Base-by-base conservation (phyloP, 208 protist species). In the Leishmania braziliensis region DNA sequence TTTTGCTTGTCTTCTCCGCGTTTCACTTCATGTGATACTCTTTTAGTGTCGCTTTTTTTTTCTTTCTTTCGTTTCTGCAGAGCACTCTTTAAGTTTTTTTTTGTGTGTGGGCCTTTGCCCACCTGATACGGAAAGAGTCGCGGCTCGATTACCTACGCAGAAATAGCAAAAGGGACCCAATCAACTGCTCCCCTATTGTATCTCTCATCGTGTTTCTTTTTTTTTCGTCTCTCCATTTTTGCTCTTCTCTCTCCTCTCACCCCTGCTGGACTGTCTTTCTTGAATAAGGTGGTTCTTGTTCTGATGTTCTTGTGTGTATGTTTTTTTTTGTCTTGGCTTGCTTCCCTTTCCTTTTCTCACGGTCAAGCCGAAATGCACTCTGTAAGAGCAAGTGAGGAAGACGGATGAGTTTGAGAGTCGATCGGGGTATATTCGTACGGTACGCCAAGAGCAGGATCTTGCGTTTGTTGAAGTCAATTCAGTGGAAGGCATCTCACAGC, bases 191-290 rank as follows among this genome's bases (percentile, higher is more conserved):
- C 36, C 36, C 36, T 39, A 2, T 39, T 39, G 36, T 39, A 39
- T 39, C 1, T 39, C 1, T 39, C 36, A 39, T 39, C 36, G 36
- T 39, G 36, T 39, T 39, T 39, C 36, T 39, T 39, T 39, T 39
- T 39, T 39, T 39, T 39, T 39, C 36, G 36, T 39, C 36, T 39
- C 36, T 39, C 1, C 36, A 39, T 39, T 39, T 39, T 39, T 39
- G 36, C 36, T 39, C 23, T 65, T 63, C 70, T 73, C 26, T 54
- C 46, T 36, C 50, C 12, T 81, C 70, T 84, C 70, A 78, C 36
- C 36, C 80, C 74, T 68, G 69, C 53, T 80, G 0, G 14, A 48
- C 65, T 80, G 51, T 54, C 51, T 2, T 54, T 54, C 51, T 54
- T 54, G 51, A 54, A 3, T 16, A 16, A 16, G 12, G 14, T 54